Evolutionary conservation across 345 rosid genomes (phyloP).

Genomic region (Carallia pectinifolia): DNA sequence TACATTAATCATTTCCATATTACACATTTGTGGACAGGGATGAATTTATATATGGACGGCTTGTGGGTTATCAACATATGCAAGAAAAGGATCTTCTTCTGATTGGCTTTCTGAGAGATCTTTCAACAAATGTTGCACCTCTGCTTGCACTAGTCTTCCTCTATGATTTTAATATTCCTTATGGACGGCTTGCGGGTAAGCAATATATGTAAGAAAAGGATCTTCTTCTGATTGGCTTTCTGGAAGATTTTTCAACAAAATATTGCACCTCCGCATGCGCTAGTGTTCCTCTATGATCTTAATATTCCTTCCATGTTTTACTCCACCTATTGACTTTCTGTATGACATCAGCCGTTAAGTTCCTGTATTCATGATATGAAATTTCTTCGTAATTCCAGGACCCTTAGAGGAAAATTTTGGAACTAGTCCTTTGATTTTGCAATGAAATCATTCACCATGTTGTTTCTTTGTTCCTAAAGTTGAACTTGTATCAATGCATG

Average conservation of each 20-base stretch:
- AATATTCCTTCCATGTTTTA: no score
- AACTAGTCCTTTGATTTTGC: no score
- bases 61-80: neutral
- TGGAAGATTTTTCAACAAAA: neutral
- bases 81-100: neutral
- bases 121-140: neutral
- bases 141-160: neutral
- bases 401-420: no score
- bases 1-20: neutral
- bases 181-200: neutral
- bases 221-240: neutral
- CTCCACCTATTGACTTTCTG: no score
- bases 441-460: no score
- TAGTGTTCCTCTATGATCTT: no score
- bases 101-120: neutral
- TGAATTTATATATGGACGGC: constrained; percentile 9
- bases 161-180: no score
- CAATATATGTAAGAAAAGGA: no score
- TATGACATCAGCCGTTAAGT: neutral
- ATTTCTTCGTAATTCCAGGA: neutral
- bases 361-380: no score
- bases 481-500: no score
- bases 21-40: constrained; percentile 1
- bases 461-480: no score
- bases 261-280: neutral